Percentiles rank a stretch among this genome's conserved stretches.
phyloP scores from a whole-genome alignment of 345 rosid genomes.

The Syzygium aqueum region DNA sequence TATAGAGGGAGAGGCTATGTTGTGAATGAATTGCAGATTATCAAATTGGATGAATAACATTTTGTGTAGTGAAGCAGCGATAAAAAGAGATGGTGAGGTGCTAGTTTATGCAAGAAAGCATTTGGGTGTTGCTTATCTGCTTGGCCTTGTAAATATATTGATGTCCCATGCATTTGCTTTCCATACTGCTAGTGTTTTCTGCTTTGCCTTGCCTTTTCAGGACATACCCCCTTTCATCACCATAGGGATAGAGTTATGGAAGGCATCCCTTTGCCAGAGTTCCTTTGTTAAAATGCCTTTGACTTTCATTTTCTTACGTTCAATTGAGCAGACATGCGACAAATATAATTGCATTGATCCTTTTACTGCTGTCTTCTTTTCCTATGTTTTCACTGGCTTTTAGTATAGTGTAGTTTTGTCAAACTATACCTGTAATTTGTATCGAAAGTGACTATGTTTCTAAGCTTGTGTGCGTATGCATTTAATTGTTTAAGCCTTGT shows the following conservation, averaged over 20 bases:
- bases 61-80: background rate
- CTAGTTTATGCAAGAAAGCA: background rate
- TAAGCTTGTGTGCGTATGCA: background rate
- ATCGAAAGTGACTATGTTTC: background rate
- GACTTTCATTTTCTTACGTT: background rate
- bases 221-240: background rate
- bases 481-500: background rate
- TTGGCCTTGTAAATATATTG: background rate
- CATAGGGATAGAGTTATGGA: background rate
- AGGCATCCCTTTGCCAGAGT: background rate
- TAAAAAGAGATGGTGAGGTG: background rate
- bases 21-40: background rate
- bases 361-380: background rate
- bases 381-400: background rate
- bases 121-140: background rate
- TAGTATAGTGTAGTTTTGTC: background rate
- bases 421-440: background rate
- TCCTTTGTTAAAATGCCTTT: background rate
- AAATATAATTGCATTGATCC: background rate
- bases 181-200: background rate
- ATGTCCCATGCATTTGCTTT: background rate
- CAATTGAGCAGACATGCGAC: background rate
- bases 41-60: background rate
- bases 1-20: background rate
- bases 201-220: background rate